These are phyloP conservation scores for Fusarium sp. DNA, from an alignment of 2,329 filamentous ascomycete genomes.

Conservation along the genomic window DNA sequence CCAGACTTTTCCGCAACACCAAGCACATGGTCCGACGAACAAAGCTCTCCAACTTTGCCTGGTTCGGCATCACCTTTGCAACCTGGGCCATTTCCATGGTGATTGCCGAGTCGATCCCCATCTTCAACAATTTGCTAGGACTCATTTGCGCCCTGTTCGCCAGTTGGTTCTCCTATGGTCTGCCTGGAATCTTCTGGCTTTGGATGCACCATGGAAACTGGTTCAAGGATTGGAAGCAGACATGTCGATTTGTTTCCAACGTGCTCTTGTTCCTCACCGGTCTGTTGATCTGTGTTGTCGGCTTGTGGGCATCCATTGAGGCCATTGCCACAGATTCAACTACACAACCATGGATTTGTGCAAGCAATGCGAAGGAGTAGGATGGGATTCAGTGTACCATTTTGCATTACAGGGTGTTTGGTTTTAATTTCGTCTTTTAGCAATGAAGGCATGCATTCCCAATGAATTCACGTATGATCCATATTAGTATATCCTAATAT, in stretches of 20 bases:
- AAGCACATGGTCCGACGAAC: constrained; percentile 65
- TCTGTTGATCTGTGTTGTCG: constrained; percentile 52
- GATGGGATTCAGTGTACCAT: background rate
- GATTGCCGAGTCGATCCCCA: constrained; percentile 76
- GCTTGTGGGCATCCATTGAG: constrained; percentile 55
- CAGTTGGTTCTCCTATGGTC: constrained; percentile 73
- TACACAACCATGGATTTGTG: constrained; percentile 53
- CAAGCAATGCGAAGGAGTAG: constrained; percentile 41
- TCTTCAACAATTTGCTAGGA: constrained; percentile 74
- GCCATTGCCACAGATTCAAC: constrained; percentile 46
- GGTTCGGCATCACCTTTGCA: constrained; percentile 66
- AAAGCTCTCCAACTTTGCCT: constrained; percentile 63
- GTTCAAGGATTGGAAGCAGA: constrained; percentile 50
- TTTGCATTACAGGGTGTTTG: background rate
- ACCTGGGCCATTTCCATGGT: constrained; percentile 74
- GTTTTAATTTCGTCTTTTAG: background rate
- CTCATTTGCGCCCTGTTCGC: constrained; percentile 73
- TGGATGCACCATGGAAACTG: constrained; percentile 59
- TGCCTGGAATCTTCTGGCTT: constrained; percentile 61
- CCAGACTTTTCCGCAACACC: constrained; percentile 71
- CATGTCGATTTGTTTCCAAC: constrained; percentile 48
- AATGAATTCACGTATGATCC: background rate
- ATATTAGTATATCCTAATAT: too few species aligned
- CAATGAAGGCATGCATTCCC: background rate
- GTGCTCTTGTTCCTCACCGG: constrained; percentile 49